Conservation (phyloP, 1,284 basidiomycete genomes). For the Lignosus rhinocerotis region DNA sequence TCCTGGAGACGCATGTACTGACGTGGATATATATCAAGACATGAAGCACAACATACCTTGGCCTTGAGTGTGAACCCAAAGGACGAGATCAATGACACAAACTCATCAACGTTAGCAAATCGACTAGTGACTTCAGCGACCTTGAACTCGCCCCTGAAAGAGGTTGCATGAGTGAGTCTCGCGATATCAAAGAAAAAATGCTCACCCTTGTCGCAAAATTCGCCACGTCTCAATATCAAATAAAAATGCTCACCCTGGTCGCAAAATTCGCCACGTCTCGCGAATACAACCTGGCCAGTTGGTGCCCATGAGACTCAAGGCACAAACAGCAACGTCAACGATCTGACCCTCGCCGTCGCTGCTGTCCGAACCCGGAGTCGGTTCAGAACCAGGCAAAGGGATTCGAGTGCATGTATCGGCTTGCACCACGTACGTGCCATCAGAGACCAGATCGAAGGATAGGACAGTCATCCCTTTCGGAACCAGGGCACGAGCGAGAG, state of each 20-base stretch:
- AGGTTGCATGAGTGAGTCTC: not conserved
- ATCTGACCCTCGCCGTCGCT: constrained; percentile 63
- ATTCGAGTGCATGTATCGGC: constrained; percentile 76
- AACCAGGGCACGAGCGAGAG: constrained; percentile 75
- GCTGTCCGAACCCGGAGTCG: constrained; percentile 34
- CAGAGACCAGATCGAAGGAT: constrained; percentile 81
- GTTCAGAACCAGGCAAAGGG: constrained; percentile 81
- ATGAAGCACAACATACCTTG: constrained; percentile 53
- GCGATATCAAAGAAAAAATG: constrained; percentile 16
- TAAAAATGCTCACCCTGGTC: constrained; percentile 62
- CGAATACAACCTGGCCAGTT: constrained; percentile 93
- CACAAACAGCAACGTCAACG: constrained; percentile 91
- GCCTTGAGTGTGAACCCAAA: constrained; percentile 81
- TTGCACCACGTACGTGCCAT: constrained; percentile 72
- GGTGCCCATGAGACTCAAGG: constrained; percentile 94
- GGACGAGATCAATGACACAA: constrained; percentile 68
- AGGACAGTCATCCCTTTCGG: constrained; percentile 72
- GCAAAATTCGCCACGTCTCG: constrained; percentile 88
- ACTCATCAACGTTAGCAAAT: constrained; percentile 75
- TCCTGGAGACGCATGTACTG: constrained; percentile 49
- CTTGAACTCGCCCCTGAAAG: constrained; percentile 78
- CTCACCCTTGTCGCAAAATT: constrained; percentile 79
- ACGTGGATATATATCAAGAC: not conserved
- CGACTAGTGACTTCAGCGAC: constrained; percentile 96
- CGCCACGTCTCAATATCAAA: constrained; percentile 76